phyloP scores from a whole-genome alignment of 2,329 filamentous ascomycete genomes.

The Albophoma yamanashiensis region DNA sequence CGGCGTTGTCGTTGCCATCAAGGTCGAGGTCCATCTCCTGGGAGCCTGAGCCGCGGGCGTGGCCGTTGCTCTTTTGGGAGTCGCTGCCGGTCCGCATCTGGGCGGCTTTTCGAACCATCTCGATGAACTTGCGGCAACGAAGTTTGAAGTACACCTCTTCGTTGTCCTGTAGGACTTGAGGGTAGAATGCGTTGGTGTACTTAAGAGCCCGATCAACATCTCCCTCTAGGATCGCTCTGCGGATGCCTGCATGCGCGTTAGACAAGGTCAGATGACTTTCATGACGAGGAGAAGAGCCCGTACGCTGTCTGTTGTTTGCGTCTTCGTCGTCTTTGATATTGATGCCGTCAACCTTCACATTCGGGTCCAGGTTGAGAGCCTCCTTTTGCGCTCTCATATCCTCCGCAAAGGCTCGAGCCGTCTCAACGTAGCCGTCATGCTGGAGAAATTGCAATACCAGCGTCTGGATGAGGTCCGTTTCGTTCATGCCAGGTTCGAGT shows the following conservation, averaged over 20 bases:
- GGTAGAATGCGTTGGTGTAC: conserved; percentile 68
- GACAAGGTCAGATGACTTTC: not conserved
- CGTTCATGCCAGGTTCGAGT: conserved; percentile 54
- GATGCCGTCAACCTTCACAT: conserved; percentile 42
- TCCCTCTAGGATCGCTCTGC: conserved; percentile 77
- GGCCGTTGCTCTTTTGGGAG: conserved; percentile 30
- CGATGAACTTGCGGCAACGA: conserved; percentile 84
- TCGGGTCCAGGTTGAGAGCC: conserved; percentile 51
- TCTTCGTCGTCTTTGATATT: conserved; percentile 74
- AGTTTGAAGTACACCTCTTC: conserved; percentile 81
- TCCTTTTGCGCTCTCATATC: conserved; percentile 68
- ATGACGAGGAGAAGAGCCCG: conserved; percentile 15
- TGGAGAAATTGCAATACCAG: conserved; percentile 79
- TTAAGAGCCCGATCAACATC: conserved; percentile 88
- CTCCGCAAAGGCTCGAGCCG: conserved; percentile 74
- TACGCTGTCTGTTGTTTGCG: conserved; percentile 77
- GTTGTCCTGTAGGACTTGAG: conserved; percentile 67
- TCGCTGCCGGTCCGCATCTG: conserved; percentile 46
- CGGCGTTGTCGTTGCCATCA: conserved; percentile 29
- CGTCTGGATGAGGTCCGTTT: conserved; percentile 71
- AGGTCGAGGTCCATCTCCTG: conserved; percentile 47
- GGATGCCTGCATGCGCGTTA: conserved; percentile 52
- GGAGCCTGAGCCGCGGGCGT: conserved; percentile 25
- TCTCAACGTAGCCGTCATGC: conserved; percentile 93
- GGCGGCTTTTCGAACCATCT: conserved; percentile 74